These are phyloP conservation scores for Trichoderma semiorbis DNA, from an alignment of 2,329 filamentous ascomycete species.

Conservation along the genomic window DNA sequence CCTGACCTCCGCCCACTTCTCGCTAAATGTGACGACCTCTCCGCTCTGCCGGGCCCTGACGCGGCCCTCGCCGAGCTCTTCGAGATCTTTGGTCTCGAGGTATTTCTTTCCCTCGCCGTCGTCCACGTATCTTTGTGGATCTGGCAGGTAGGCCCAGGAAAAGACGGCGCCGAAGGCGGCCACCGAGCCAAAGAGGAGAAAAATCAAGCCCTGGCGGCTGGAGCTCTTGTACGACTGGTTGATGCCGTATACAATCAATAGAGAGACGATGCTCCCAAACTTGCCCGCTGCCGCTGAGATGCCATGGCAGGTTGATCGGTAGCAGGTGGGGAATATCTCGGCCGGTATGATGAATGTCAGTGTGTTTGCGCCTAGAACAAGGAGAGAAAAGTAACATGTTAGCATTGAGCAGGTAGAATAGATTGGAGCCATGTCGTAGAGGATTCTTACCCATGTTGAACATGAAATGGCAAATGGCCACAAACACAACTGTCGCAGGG, in stretches of 20 bases:
- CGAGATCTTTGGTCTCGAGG: conserved; percentile 46
- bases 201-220: conserved; percentile 47
- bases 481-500: conserved; percentile 47
- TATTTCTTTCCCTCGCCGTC: conserved; percentile 35
- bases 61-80: conserved; percentile 49
- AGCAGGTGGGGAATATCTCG: conserved; percentile 62
- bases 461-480: conserved; percentile 52
- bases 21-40: conserved; percentile 42
- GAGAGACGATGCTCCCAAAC: conserved; percentile 52
- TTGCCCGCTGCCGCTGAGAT: conserved; percentile 60
- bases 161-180: conserved; percentile 48
- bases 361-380: conserved; percentile 51
- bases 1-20: conserved; percentile 41
- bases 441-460: conserved; percentile 49
- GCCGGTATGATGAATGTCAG: conserved; percentile 63
- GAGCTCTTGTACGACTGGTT: conserved; percentile 41
- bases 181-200: conserved; percentile 49
- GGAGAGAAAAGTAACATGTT: neutral
- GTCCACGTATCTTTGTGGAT: conserved; percentile 41
- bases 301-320: conserved; percentile 60
- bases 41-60: conserved; percentile 43
- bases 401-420: neutral
- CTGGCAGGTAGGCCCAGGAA: conserved; percentile 51
- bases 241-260: conserved; percentile 50
- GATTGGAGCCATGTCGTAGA: neutral